Percentiles rank a stretch among this genome's conserved stretches.
phyloP scores from a whole-genome alignment of 2,329 filamentous ascomycete species.

The Aspergillus cejpii region DNA sequence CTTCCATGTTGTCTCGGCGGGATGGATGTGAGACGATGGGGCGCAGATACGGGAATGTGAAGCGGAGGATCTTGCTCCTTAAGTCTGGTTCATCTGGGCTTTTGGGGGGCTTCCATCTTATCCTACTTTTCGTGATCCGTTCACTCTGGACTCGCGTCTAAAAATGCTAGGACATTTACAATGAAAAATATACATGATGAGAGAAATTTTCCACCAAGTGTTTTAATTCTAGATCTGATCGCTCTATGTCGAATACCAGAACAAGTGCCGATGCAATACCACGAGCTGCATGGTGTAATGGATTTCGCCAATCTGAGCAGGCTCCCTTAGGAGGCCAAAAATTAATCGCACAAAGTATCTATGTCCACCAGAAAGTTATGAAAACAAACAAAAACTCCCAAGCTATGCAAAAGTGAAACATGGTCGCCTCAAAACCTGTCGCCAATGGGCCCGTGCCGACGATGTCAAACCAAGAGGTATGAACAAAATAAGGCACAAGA shows the following conservation, averaged over 20 bases:
- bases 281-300: no score
- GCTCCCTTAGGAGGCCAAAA: background rate
- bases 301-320: no score
- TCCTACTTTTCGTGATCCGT: background rate
- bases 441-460: background rate
- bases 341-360: background rate
- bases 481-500: no score
- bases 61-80: background rate
- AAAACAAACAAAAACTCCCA: conserved; percentile 3
- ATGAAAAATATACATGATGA: background rate
- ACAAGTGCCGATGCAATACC: no score
- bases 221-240: background rate
- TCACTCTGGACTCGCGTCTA: background rate
- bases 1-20: conserved; percentile 8
- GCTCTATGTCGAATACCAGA: no score
- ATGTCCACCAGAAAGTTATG: background rate
- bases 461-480: no score
- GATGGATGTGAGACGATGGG: conserved; percentile 12
- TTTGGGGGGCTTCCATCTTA: background rate
- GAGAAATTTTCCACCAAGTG: background rate
- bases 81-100: background rate
- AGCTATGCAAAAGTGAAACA: background rate
- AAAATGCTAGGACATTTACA: background rate
- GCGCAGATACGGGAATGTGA: background rate
- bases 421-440: background rate